These are phyloP conservation scores for Diutina sp. DNA, from an alignment of 1,139 yeast genomes.

Conservation along the genomic window DNA sequence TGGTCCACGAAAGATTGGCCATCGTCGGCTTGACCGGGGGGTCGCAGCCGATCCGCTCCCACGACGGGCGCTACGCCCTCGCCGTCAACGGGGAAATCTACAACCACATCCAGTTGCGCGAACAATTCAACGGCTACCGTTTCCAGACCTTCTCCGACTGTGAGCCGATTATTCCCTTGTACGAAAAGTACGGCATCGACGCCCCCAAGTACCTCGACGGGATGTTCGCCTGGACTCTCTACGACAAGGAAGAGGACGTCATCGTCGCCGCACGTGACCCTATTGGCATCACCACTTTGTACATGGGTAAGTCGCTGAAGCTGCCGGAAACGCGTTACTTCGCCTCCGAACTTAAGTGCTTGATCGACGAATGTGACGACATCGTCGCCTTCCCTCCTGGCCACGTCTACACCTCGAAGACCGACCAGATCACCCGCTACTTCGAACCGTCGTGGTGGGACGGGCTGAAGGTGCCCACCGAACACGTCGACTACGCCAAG, in stretches of 20 bases:
- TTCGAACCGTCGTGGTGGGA: slow-evolving; percentile 95
- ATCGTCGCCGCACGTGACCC: slow-evolving; percentile 97
- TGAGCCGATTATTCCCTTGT: slow-evolving; percentile 92
- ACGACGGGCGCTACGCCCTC: slow-evolving; percentile 59
- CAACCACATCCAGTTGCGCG: slow-evolving; percentile 86
- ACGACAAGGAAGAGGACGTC: slow-evolving; percentile 40
- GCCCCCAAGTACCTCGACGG: slow-evolving; percentile 94
- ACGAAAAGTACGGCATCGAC: slow-evolving; percentile 73
- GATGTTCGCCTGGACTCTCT: slow-evolving; percentile 92
- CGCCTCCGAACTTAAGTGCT: slow-evolving; percentile 89
- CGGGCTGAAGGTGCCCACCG: slow-evolving; percentile 55
- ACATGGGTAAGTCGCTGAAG: slow-evolving; percentile 76
- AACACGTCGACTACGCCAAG: slow-evolving; percentile 55
- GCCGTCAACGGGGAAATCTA: slow-evolving; percentile 97
- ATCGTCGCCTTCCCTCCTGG: slow-evolving; percentile 97
- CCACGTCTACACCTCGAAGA: slow-evolving; percentile 84
- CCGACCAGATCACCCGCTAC: slow-evolving; percentile 78
- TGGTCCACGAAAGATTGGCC: slow-evolving; percentile 92
- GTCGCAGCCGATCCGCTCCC: slow-evolving; percentile 89
- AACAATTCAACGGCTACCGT: slow-evolving; percentile 48
- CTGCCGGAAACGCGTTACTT: slow-evolving; percentile 71
- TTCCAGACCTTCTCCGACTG: slow-evolving; percentile 79
- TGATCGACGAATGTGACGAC: slow-evolving; percentile 87
- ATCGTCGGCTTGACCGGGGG: slow-evolving; percentile 94
- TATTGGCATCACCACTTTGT: slow-evolving; percentile 89